These are phyloP conservation scores for Lentinula boryana DNA, from an alignment of 768 basidiomycete species.

Conservation along the genomic window DNA sequence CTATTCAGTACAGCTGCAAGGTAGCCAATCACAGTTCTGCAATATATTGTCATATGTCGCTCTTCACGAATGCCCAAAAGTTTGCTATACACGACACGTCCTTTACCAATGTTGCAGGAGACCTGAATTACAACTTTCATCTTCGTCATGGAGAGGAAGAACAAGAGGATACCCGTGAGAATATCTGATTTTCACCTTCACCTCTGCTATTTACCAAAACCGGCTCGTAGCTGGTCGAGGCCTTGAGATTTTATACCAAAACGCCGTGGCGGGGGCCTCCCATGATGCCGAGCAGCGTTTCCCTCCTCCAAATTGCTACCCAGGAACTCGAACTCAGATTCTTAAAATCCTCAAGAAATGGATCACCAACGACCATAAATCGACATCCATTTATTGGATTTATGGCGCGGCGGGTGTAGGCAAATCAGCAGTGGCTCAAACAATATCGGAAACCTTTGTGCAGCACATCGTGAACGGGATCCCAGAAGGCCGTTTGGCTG, in stretches of 20 bases:
- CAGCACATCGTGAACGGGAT: not conserved
- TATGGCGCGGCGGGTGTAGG: slow-evolving; percentile 27
- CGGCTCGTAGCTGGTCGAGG: not conserved
- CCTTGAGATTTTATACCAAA: not conserved
- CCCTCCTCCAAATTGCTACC: slow-evolving; percentile 1
- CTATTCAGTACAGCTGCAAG: no score
- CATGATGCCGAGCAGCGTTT: not conserved
- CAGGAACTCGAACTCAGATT: not conserved
- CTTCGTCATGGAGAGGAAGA: no score
- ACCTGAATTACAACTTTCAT: no score
- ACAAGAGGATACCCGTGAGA: no score
- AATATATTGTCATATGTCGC: no score
- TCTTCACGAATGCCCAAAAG: no score
- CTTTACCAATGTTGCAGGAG: no score
- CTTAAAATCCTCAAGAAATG: not conserved
- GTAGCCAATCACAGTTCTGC: no score
- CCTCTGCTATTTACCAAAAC: no score
- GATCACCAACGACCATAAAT: not conserved
- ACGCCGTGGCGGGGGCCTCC: not conserved
- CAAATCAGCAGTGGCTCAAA: slow-evolving; percentile 27
- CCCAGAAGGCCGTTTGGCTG: slow-evolving; percentile 16
- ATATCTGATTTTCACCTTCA: no score
- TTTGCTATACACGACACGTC: no score
- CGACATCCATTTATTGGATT: slow-evolving; percentile 21
- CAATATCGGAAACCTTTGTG: slow-evolving; percentile 14